Evolutionary conservation across 2,329 filamentous ascomycete species (phyloP), one percentile per base, ranked within the genome.

Genomic region (Rhexocercosporidium sp.): DNA sequence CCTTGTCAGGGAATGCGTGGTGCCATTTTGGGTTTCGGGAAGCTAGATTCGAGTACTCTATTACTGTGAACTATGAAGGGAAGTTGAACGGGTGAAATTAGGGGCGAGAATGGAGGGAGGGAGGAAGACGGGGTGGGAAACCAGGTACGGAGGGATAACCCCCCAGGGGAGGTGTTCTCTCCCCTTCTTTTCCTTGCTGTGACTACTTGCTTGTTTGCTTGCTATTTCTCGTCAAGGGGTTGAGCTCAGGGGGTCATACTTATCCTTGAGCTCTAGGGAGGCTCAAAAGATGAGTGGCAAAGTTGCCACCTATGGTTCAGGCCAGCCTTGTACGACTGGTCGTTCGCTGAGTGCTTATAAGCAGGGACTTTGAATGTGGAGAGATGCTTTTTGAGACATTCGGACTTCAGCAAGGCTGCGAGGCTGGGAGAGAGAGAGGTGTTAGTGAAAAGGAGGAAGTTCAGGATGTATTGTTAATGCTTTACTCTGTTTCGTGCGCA

Each of bases 331-430:
- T 39, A 25, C 3, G 6, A 31, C 3, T 53, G 22, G 22, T 31
- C 18, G 29, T 25, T 22, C 29, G 11, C 22, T n/a, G 31, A 56
- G 34, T 37, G 18, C 29, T 2, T 12, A n/a, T 12, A 27, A 34
- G 16, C 51, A 54, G 8, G 51, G 53, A 37, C 8, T 57, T 39
- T 22, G 14, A 18, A 41, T 11, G 31, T 25, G 54, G 31, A 57
- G 31, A 25, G 9, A 57, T 57, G 54, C 31, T 39, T 57, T 18
- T 41, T 57, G 54, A 39, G 31, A 57, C 31, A 37, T 41, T 57
- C 54, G 37, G 49, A 41, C 54, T 39, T 57, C 54, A 57, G 54
- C 54, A 57, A 57, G 54, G 54, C 54, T 57, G 31, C 54, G 54
- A 57, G 54, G 54, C 54, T 57, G 54, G 31, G 31, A n/a, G n/a